Percentiles rank a stretch among this genome's conserved stretches.
Conservation (phyloP, 1,139 yeast genomes). For the Blastobotrys niveus region DNA sequence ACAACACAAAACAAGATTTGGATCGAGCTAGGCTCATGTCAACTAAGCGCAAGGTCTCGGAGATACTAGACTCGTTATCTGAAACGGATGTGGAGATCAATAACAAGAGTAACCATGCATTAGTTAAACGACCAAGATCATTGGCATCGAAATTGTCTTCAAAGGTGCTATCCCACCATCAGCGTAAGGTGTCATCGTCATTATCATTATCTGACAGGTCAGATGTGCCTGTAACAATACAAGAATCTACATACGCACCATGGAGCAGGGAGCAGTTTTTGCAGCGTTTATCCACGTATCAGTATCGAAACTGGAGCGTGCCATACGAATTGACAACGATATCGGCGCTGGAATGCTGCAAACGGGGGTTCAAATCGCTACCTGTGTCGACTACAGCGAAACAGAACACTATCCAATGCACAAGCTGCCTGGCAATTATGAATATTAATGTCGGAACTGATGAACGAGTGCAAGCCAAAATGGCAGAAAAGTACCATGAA, state of each 20-base stretch:
- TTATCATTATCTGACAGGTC: too few relatives aligned
- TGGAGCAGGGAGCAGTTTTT: slow-evolving; percentile 24
- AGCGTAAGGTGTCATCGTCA: too few relatives aligned
- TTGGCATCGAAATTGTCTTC: too few relatives aligned
- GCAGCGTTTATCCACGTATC: slow-evolving; percentile 19
- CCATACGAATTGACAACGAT: slow-evolving; percentile 16
- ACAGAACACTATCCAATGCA: slow-evolving; percentile 22
- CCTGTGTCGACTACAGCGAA: slow-evolving; percentile 5
- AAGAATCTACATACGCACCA: slow-evolving; percentile 18
- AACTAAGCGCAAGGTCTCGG: slow-evolving; percentile 13
- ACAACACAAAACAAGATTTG: background rate
- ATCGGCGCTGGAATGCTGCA: slow-evolving; percentile 20
- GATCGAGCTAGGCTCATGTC: slow-evolving; percentile 3
- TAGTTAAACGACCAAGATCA: background rate
- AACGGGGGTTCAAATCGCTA: slow-evolving; percentile 21
- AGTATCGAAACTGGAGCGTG: slow-evolving; percentile 20
- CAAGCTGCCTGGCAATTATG: slow-evolving; percentile 16
- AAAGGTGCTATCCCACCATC: too few relatives aligned
- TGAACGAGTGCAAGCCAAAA: slow-evolving; percentile 12
- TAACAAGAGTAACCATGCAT: background rate
- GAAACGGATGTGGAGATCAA: background rate
- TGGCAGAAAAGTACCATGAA: slow-evolving; percentile 14
- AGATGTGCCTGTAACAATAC: too few relatives aligned
- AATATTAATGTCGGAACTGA: slow-evolving; percentile 19
- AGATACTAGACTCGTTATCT: slow-evolving; percentile 8